phyloP scores from a whole-genome alignment of 169 alveolate genomes.

The Perkinsus olseni region DNA sequence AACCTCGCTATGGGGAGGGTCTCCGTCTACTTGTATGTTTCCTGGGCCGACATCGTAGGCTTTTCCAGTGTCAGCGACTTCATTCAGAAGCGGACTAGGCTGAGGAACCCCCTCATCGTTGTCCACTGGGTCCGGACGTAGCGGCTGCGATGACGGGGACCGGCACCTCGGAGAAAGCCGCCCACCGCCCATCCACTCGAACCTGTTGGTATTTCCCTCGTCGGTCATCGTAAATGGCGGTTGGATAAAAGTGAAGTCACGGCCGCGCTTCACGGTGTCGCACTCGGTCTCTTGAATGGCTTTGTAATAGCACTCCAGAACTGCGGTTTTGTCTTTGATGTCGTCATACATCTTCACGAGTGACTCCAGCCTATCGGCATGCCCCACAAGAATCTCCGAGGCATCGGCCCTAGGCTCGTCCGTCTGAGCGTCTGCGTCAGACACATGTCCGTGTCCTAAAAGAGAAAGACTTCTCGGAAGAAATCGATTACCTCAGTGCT shows the following conservation, averaged over 20 bases:
- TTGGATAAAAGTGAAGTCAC: not conserved
- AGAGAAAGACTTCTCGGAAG: too few relatives aligned
- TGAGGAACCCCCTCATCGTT: too few relatives aligned
- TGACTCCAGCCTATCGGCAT: not conserved
- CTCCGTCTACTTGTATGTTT: too few relatives aligned
- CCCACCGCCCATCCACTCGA: not conserved
- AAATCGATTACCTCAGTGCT: too few relatives aligned
- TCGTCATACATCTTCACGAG: not conserved
- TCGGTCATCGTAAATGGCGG: not conserved
- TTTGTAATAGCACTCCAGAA: not conserved
- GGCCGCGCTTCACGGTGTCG: not conserved
- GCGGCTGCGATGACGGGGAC: not conserved
- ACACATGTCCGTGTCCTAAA: too few relatives aligned
- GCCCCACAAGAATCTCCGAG: not conserved
- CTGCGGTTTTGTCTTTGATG: not conserved
- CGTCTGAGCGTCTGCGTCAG: not conserved
- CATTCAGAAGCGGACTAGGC: too few relatives aligned
- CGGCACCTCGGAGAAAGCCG: not conserved
- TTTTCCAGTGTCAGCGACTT: too few relatives aligned
- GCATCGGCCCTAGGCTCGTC: not conserved
- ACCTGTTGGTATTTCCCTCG: not conserved
- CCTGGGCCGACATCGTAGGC: too few relatives aligned
- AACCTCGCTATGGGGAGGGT: too few relatives aligned
- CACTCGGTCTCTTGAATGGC: not conserved
- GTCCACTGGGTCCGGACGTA: not conserved